These are phyloP conservation scores for Catenaria anguillulae DNA, from an alignment of 371 early-diverging fungal species.

Conservation along the genomic window DNA sequence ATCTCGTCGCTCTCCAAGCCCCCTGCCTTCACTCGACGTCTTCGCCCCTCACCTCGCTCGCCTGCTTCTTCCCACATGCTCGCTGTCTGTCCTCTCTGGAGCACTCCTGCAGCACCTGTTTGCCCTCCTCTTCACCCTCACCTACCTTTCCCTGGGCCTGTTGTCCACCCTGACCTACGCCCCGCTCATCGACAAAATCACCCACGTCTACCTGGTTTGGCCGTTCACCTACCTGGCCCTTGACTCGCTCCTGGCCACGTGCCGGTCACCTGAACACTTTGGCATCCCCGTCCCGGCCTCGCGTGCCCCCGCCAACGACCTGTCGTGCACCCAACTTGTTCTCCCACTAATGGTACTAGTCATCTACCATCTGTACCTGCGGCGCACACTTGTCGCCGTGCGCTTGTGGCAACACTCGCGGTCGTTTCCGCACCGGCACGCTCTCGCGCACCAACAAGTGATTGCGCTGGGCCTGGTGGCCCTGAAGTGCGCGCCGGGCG, in stretches of 20 bases:
- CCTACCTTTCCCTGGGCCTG: not conserved
- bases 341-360: not conserved
- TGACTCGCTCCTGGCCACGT: too few relatives aligned
- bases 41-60: too few relatives aligned
- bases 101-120: not conserved
- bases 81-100: too few relatives aligned
- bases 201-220: not conserved
- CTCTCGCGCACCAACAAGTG: too few relatives aligned
- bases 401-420: conserved; percentile 3
- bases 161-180: not conserved
- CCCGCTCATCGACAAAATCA: not conserved
- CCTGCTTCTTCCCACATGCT: too few relatives aligned
- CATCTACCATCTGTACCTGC: not conserved
- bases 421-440: conserved; percentile 1
- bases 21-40: too few relatives aligned
- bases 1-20: too few relatives aligned
- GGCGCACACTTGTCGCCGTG: not conserved
- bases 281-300: too few relatives aligned
- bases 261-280: too few relatives aligned
- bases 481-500: not conserved
- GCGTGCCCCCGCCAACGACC: not conserved
- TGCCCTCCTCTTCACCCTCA: not conserved
- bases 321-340: not conserved
- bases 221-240: too few relatives aligned
- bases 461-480: too few relatives aligned